Evolutionary conservation across 2,329 filamentous ascomycete species (phyloP).

Genomic region (Penicillium decumbens): DNA sequence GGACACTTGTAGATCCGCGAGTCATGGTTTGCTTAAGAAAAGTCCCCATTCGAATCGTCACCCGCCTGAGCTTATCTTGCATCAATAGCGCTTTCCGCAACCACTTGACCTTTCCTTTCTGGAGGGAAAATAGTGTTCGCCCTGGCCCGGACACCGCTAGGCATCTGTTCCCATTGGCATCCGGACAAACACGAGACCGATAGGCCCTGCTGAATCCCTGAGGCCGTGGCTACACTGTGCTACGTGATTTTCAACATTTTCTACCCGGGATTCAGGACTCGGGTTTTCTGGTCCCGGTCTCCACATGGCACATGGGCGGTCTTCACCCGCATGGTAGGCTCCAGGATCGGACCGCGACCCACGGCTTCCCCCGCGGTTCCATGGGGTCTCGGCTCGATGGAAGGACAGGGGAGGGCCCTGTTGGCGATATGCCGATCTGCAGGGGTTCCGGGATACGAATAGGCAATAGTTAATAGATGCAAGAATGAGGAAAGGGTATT

Average conservation of each 20-base stretch:
- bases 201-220: too few species aligned
- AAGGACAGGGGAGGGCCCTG: background rate
- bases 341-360: conserved; percentile 10
- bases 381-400: background rate
- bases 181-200: background rate
- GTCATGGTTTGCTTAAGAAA: background rate
- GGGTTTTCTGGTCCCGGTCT: background rate
- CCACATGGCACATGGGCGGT: conserved; percentile 2
- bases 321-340: conserved; percentile 1
- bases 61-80: conserved; percentile 18
- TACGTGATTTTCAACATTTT: background rate
- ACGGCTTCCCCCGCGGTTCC: conserved; percentile 1
- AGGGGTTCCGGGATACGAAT: background rate
- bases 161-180: background rate
- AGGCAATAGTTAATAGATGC: background rate
- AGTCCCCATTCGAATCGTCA: background rate
- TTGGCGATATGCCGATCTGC: background rate
- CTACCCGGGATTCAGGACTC: background rate
- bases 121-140: conserved; percentile 1
- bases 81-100: conserved; percentile 6
- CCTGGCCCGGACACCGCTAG: background rate
- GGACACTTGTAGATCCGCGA: background rate
- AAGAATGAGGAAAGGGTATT: background rate
- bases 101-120: conserved; percentile 11
- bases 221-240: background rate